Percentiles rank a stretch among this genome's conserved stretches.
Evolutionary conservation across 208 protist genomes (phyloP).

Genomic region (Acanthamoeba quina): DNA sequence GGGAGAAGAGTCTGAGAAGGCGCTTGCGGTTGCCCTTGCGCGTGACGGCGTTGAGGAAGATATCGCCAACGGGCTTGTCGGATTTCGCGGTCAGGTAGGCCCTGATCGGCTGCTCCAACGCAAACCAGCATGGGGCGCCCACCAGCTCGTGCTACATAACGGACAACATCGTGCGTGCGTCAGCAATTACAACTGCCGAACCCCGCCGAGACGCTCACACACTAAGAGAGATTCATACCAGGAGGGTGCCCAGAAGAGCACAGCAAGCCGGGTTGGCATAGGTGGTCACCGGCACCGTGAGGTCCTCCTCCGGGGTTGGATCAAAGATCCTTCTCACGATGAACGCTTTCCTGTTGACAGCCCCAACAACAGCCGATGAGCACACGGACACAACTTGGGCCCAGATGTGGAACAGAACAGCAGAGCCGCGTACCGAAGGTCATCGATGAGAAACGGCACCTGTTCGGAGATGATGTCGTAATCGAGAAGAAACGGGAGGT

Average conservation of each 20-base stretch:
- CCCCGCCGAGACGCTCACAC: background rate
- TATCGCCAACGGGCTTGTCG: slow-evolving; percentile 9
- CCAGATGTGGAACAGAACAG: too few relatives aligned
- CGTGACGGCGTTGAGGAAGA: slow-evolving; percentile 42
- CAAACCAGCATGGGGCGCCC: slow-evolving; percentile 17
- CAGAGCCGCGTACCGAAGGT: background rate
- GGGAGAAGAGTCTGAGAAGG: slow-evolving; percentile 6
- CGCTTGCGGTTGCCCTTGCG: slow-evolving; percentile 42
- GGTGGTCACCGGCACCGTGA: slow-evolving; percentile 20
- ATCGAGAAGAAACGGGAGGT: slow-evolving; percentile 6
- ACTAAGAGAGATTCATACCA: background rate
- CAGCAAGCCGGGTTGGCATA: slow-evolving; percentile 18
- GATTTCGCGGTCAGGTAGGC: slow-evolving; percentile 10
- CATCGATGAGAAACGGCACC: slow-evolving; percentile 27
- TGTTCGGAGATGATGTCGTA: slow-evolving; percentile 34
- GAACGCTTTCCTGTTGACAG: background rate
- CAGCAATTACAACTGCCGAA: background rate
- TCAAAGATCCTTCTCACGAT: slow-evolving; percentile 36
- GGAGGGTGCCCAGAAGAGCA: background rate
- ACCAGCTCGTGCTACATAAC: background rate
- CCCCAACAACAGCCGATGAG: too few relatives aligned
- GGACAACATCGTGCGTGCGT: background rate
- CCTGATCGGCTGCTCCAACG: slow-evolving; percentile 1
- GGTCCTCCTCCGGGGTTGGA: slow-evolving; percentile 18
- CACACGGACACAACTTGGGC: too few relatives aligned